Conservation (phyloP, 1,284 basidiomycete species). For the Naganishia albida region DNA sequence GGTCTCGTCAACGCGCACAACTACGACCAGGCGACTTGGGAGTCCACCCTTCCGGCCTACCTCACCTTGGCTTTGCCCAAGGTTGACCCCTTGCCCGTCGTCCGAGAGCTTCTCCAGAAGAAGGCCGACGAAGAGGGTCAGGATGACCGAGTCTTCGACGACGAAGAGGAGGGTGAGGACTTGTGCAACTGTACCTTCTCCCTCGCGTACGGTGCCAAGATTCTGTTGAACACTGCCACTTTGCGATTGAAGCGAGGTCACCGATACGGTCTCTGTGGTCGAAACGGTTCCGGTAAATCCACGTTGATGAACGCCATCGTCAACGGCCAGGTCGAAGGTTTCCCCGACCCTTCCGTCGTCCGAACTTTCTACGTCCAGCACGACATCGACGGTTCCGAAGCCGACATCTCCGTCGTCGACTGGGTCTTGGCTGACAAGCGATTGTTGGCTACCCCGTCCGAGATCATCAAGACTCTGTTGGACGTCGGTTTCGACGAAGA, state of each 20-base stretch:
- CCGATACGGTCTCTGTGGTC: conserved; percentile 96
- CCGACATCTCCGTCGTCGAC: conserved; percentile 82
- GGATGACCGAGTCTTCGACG: conserved; percentile 70
- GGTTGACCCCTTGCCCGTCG: conserved; percentile 68
- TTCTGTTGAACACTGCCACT: conserved; percentile 90
- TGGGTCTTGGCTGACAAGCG: conserved; percentile 88
- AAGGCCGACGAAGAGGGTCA: conserved; percentile 77
- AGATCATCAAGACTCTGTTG: conserved; percentile 76
- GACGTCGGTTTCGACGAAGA: conserved; percentile 89
- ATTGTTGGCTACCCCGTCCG: conserved; percentile 69
- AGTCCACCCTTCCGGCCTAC: conserved; percentile 71
- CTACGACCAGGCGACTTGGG: conserved; percentile 88
- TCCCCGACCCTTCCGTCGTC: conserved; percentile 92
- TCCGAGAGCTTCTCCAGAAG: conserved; percentile 83
- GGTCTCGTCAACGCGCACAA: conserved; percentile 86
- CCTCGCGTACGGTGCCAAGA: conserved; percentile 97
- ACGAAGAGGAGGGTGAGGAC: conserved; percentile 96
- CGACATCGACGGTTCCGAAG: conserved; percentile 95
- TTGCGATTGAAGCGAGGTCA: conserved; percentile 97
- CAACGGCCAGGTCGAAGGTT: conserved; percentile 95
- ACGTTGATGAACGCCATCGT: conserved; percentile 96
- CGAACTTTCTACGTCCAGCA: conserved; percentile 99
- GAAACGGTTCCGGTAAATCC: conserved; percentile 98
- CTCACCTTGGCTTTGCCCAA: conserved; percentile 67
- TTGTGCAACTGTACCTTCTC: conserved; percentile 98